Conservation (phyloP, 192 early-diverging fungal species). For the Phycomyces blakesleeanus region DNA sequence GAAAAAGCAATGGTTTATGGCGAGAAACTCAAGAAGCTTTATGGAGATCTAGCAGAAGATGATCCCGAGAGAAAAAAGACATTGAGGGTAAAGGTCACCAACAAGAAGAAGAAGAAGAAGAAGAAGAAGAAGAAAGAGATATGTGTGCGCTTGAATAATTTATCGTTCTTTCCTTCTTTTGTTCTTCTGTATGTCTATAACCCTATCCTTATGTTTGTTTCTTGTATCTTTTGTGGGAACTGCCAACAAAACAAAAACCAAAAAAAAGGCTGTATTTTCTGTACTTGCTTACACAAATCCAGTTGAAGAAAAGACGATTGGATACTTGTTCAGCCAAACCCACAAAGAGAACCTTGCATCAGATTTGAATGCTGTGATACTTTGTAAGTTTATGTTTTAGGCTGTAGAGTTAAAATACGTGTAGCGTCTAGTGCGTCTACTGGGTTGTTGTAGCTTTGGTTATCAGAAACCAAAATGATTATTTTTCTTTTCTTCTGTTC, state of each 20-base stretch:
- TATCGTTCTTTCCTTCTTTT: too few relatives aligned
- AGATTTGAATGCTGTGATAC: neutral
- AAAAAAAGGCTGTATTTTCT: neutral
- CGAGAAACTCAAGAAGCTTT: neutral
- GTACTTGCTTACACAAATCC: neutral
- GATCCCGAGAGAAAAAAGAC: neutral
- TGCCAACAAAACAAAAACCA: too few relatives aligned
- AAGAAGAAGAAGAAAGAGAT: too few relatives aligned
- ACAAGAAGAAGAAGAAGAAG: too few relatives aligned
- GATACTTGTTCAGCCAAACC: neutral
- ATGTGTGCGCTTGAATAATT: too few relatives aligned
- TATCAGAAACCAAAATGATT: neutral
- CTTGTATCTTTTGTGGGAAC: too few relatives aligned
- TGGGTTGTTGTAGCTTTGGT: too few relatives aligned
- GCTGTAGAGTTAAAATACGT: too few relatives aligned
- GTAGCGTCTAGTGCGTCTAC: too few relatives aligned
- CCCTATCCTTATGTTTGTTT: too few relatives aligned
- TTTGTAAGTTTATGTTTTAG: too few relatives aligned
- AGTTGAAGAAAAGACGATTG: neutral
- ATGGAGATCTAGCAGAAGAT: neutral
- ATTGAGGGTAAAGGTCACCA: neutral
- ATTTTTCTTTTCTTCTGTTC: neutral
- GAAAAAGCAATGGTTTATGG: neutral
- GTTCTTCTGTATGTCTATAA: too few relatives aligned
- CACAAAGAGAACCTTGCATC: neutral